These are phyloP conservation scores for Fraxinus excelsior DNA, from an alignment of 257 asterid genomes.

Conservation along the genomic window DNA sequence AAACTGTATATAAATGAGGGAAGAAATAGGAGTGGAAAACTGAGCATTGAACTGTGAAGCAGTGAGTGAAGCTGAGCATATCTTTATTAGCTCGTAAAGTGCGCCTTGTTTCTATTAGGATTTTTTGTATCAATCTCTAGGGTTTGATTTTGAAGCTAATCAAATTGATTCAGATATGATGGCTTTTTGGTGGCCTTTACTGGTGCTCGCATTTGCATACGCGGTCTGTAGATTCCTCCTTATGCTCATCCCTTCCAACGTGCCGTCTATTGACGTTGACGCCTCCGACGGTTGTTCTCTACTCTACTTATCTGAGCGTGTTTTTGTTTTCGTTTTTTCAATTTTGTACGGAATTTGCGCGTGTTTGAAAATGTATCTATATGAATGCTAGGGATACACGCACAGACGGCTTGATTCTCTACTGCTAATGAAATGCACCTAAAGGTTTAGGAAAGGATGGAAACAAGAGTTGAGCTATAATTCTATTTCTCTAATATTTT, in stretches of 20 bases:
- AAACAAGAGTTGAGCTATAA: background rate
- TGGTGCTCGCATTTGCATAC: slow-evolving; percentile 67
- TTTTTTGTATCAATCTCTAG: no score
- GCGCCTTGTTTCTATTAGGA: no score
- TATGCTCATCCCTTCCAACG: slow-evolving; percentile 88
- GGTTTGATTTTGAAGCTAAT: background rate
- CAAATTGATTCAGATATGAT: slow-evolving; percentile 33
- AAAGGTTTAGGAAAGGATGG: background rate
- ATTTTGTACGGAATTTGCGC: background rate
- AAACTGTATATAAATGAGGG: no score
- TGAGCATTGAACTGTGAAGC: no score
- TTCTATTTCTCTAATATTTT: background rate
- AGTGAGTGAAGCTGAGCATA: no score
- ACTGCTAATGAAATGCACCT: background rate
- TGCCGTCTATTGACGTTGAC: slow-evolving; percentile 88
- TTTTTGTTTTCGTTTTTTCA: no score
- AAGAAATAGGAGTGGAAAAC: no score
- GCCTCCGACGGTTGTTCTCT: slow-evolving; percentile 72
- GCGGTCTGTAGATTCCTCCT: slow-evolving; percentile 81
- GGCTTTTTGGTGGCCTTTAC: slow-evolving; percentile 95
- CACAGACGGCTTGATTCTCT: background rate
- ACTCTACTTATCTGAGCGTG: background rate
- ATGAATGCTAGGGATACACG: background rate
- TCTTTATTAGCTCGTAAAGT: no score
- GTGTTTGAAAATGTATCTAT: background rate